Evolutionary conservation across 768 basidiomycete species (phyloP).

Genomic region (Boletus insuetus): DNA sequence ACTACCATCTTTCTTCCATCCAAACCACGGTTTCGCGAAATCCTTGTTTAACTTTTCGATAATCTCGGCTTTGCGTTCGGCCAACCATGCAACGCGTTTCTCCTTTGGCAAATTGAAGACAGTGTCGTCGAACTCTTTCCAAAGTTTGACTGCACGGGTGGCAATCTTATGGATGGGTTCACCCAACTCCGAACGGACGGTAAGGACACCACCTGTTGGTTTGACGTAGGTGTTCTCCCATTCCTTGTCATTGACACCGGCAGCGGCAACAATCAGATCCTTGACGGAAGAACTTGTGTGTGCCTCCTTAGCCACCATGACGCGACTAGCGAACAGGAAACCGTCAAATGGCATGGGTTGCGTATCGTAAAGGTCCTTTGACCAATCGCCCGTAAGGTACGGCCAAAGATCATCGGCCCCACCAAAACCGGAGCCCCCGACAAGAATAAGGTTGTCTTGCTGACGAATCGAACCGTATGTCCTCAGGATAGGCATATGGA

Average conservation of each 20-base stretch:
- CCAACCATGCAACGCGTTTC: slow-evolving; percentile 87
- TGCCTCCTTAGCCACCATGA: slow-evolving; percentile 99
- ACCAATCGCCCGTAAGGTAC: slow-evolving; percentile 96
- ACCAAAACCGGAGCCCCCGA: slow-evolving; percentile 95
- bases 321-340: slow-evolving; percentile 92
- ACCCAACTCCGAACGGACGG: slow-evolving; percentile 95
- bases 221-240: slow-evolving; percentile 96
- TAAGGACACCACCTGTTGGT: slow-evolving; percentile 94
- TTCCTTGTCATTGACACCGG: slow-evolving; percentile 84
- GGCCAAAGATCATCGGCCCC: slow-evolving; percentile 95
- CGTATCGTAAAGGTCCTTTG: slow-evolving; percentile 69
- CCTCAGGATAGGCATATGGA: slow-evolving; percentile 91
- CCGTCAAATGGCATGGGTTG: slow-evolving; percentile 99
- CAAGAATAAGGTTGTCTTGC: slow-evolving; percentile 82
- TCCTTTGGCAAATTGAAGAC: slow-evolving; percentile 96
- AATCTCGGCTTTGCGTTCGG: slow-evolving; percentile 82
- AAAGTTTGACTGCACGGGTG: slow-evolving; percentile 93
- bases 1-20: slow-evolving; percentile 88
- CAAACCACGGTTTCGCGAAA: slow-evolving; percentile 97
- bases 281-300: slow-evolving; percentile 94
- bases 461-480: slow-evolving; percentile 91
- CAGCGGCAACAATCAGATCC: slow-evolving; percentile 90
- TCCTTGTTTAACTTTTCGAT: slow-evolving; percentile 91
- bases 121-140: slow-evolving; percentile 98
- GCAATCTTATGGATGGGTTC: slow-evolving; percentile 99